These are phyloP conservation scores for Saccharomycopsis capsularis DNA, from an alignment of 805 yeast genomes.

Conservation along the genomic window DNA sequence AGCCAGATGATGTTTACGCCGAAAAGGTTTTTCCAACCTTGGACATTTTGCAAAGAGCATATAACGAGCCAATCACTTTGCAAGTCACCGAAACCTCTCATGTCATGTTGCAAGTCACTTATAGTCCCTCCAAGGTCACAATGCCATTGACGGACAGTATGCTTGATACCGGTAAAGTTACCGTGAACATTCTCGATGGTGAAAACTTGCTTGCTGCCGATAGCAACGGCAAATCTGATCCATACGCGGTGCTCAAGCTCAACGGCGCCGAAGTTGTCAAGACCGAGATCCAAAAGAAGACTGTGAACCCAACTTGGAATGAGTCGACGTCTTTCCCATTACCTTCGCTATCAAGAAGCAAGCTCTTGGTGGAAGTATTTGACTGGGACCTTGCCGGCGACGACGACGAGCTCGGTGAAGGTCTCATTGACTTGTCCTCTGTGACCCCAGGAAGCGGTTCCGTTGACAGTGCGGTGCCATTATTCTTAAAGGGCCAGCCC, in stretches of 20 bases:
- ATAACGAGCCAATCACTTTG: slow-evolving; percentile 39
- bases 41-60: slow-evolving; percentile 47
- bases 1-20: slow-evolving; percentile 41
- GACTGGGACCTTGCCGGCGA: slow-evolving; percentile 80
- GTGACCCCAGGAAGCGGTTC: slow-evolving; percentile 38
- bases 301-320: slow-evolving; percentile 72
- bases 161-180: slow-evolving; percentile 58
- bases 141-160: slow-evolving; percentile 55
- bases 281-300: slow-evolving; percentile 57
- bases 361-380: slow-evolving; percentile 42
- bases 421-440: slow-evolving; percentile 41
- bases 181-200: slow-evolving; percentile 52
- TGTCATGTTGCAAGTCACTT: slow-evolving; percentile 48
- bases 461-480: slow-evolving; percentile 40
- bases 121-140: slow-evolving; percentile 48
- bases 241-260: slow-evolving; percentile 46
- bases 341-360: slow-evolving; percentile 53
- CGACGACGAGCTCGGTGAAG: slow-evolving; percentile 53
- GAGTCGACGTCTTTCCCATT: slow-evolving; percentile 54
- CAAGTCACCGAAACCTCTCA: slow-evolving; percentile 33
- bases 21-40: slow-evolving; percentile 45
- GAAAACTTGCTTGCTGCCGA: slow-evolving; percentile 52
- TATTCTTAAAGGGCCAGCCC: slow-evolving; percentile 33
- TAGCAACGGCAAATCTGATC: slow-evolving; percentile 73
- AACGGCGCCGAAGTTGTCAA: slow-evolving; percentile 50